Percentiles rank a stretch among this genome's conserved stretches.
These are phyloP conservation scores for Hysterangium stoloniferum DNA, from an alignment of 768 basidiomycete genomes.

Conservation along the genomic window DNA sequence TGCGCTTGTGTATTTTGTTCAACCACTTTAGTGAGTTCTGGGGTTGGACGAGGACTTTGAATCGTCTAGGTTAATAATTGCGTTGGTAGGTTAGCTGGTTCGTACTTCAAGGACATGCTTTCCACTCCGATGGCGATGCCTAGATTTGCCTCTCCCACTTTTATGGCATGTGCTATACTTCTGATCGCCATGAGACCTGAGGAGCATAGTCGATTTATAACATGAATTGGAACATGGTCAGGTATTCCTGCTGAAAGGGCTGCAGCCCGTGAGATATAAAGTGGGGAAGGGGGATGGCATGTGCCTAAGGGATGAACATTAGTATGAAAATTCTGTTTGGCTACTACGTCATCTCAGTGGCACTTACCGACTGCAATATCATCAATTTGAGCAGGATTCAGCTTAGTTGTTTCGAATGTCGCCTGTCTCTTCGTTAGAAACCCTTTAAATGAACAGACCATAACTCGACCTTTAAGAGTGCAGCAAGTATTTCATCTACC, in stretches of 20 bases:
- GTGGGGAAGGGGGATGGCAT: slow-evolving; percentile 76
- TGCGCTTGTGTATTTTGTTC: slow-evolving; percentile 53
- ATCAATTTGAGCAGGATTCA: slow-evolving; percentile 66
- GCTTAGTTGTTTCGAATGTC: slow-evolving; percentile 52
- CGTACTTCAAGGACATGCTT: slow-evolving; percentile 75
- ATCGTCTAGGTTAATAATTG: slow-evolving; percentile 1
- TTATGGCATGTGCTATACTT: slow-evolving; percentile 81
- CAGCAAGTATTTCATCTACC: slow-evolving; percentile 80
- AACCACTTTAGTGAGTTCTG: slow-evolving; percentile 52
- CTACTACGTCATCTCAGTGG: neutral
- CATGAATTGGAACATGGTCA: slow-evolving; percentile 75
- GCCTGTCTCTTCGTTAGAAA: slow-evolving; percentile 45
- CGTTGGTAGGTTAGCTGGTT: slow-evolving; percentile 11
- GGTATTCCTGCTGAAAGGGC: slow-evolving; percentile 88
- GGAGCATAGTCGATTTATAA: slow-evolving; percentile 89
- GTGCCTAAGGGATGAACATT: slow-evolving; percentile 41
- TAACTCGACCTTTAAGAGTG: slow-evolving; percentile 83
- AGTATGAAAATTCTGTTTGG: neutral
- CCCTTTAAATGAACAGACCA: slow-evolving; percentile 14
- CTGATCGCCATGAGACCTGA: slow-evolving; percentile 93
- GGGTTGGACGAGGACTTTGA: slow-evolving; percentile 64
- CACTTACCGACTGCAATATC: slow-evolving; percentile 77
- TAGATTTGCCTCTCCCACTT: slow-evolving; percentile 73
- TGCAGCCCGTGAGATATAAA: slow-evolving; percentile 79
- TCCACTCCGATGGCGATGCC: slow-evolving; percentile 81